Evolutionary conservation across 345 rosid genomes (phyloP), one percentile per base, ranked within the genome.

Genomic region (Pelargonium nanum): DNA sequence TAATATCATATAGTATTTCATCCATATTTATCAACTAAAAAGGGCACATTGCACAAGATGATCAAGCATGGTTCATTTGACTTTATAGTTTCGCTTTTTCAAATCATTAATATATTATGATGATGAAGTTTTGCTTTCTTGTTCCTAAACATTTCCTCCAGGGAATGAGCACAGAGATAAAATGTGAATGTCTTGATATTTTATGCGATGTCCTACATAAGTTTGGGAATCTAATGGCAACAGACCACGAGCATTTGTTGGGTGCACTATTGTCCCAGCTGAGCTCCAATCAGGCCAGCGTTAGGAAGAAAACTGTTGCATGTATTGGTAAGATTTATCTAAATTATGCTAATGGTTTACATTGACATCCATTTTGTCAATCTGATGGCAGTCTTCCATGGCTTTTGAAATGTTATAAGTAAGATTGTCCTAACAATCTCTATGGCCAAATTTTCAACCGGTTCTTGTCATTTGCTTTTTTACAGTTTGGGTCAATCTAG

Each of bases 161-260:
- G 99, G 94, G 93, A 65, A 80, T 76, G 85, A 81, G 80, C 77
- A 71, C 86, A 51, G 97, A 88, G 86, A 85, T 94, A 32, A 90
- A 88, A 76, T 90, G 97, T 73, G 99, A 94, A 76, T 84, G 89
- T 70, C 97, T 94, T 69, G 99, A 94, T 79, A 90, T 87, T 68
- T 77, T 94, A 74, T 94, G 96, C 21, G 97, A 94, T 62, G 84
- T 86, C 70, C 96, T 94, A 58, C 97, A 90, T 72, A 94, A 90
- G 70, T 94, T 87, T 76, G 96, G 97, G 74, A 88, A 74, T 70
- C 66, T 90, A 65, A 85, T 90, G 86, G 83, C 83, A 67, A 70
- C 63, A 53, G 92, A 84, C 58, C 99, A 94, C 24, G 92, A 80
- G 58, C 66, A 67, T 72, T 86, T 94, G 65, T 71, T 94, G 68